These are phyloP conservation scores for Colletotrichum agaves DNA, from an alignment of 2,329 filamentous ascomycete genomes.

Conservation along the genomic window DNA sequence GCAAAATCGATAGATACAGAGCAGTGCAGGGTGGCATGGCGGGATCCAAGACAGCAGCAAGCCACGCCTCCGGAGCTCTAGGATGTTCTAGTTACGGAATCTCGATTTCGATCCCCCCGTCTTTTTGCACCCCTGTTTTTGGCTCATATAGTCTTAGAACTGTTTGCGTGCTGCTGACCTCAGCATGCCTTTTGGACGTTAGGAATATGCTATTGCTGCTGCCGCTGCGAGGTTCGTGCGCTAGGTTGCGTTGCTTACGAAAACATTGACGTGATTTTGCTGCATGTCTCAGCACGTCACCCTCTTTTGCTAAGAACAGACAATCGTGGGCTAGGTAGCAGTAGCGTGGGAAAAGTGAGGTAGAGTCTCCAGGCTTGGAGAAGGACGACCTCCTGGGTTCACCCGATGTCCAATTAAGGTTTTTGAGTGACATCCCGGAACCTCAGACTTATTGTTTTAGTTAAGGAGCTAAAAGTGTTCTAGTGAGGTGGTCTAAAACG, in stretches of 20 bases:
- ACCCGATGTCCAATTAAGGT: constrained; percentile 37
- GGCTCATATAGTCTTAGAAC: background rate
- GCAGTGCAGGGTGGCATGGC: background rate
- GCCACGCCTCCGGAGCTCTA: background rate
- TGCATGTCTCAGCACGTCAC: constrained; percentile 6
- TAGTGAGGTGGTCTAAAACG: background rate
- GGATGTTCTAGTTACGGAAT: background rate
- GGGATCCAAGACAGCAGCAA: background rate
- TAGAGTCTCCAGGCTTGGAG: too few species aligned
- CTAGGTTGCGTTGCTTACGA: background rate
- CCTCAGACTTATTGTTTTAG: constrained; percentile 18
- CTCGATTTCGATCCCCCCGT: background rate
- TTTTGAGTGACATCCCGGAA: constrained; percentile 33
- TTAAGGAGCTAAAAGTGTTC: constrained; percentile 10
- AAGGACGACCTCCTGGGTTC: constrained; percentile 10
- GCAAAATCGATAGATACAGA: background rate
- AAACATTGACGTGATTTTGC: background rate
- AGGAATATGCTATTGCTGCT: background rate
- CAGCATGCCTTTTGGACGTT: too few species aligned
- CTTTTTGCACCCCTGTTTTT: background rate
- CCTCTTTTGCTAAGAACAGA: too few species aligned
- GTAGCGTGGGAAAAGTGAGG: background rate
- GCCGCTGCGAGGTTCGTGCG: background rate
- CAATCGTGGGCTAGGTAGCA: background rate
- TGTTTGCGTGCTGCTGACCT: background rate